Evolutionary conservation across 108 stramenopile genomes (phyloP).

Genomic region (Conticribra guillardii): DNA sequence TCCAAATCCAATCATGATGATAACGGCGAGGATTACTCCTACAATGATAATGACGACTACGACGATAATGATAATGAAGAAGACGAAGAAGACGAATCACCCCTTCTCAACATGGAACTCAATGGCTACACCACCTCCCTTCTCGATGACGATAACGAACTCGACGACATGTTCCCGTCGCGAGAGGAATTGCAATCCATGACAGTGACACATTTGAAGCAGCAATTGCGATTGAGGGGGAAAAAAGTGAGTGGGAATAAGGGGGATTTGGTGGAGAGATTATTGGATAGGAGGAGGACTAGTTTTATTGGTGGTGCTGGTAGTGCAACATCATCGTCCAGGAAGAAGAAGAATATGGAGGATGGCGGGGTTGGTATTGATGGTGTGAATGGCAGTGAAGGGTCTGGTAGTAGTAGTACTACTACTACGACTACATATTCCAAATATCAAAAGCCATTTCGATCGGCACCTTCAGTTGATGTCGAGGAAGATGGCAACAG

Average conservation of each 20-base stretch:
- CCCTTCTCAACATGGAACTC: conserved; percentile 27
- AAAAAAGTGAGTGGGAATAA: conserved; percentile 74
- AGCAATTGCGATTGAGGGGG: conserved; percentile 79
- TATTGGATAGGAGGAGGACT: conserved; percentile 37
- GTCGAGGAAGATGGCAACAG: background rate
- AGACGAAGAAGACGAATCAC: conserved; percentile 34
- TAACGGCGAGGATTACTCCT: too few relatives aligned
- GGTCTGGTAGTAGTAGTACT: background rate
- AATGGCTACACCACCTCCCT: conserved; percentile 2
- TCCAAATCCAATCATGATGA: too few relatives aligned
- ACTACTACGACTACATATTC: conserved; percentile 7
- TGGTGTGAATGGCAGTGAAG: background rate
- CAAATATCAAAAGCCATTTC: conserved; percentile 25
- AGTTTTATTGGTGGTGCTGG: too few relatives aligned
- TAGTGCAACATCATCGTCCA: too few relatives aligned
- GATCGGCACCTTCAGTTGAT: conserved; percentile 3
- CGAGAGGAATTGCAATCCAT: conserved; percentile 51
- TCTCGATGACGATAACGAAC: conserved; percentile 32
- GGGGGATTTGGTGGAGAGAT: conserved; percentile 66
- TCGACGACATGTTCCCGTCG: conserved; percentile 20
- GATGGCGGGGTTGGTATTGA: too few relatives aligned
- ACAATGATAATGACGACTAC: background rate
- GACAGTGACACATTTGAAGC: conserved; percentile 75
- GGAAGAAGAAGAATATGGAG: too few relatives aligned
- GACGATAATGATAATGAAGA: conserved; percentile 29